Percentiles rank a stretch among this genome's conserved stretches.
Conservation (phyloP, 805 yeast species). For the Hanseniaspora osmophila region DNA sequence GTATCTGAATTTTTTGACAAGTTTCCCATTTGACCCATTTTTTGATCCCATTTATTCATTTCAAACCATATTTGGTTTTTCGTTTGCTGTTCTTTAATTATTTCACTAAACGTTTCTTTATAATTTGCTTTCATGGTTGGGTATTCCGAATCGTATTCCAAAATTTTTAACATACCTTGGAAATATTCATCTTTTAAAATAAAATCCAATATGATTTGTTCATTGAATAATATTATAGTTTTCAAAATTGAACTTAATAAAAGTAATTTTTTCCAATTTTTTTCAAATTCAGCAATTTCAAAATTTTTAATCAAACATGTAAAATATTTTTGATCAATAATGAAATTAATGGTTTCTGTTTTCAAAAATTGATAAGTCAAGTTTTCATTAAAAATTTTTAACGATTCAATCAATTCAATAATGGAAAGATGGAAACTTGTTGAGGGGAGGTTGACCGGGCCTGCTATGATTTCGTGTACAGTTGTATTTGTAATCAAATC, state of each 20-base stretch:
- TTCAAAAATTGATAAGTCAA: constrained; percentile 45
- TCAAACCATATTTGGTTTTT: constrained; percentile 13
- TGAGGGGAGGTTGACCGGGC: constrained; percentile 61
- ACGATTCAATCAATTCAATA: constrained; percentile 34
- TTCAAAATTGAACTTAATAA: constrained; percentile 61
- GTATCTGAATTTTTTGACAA: no score
- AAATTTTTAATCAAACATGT: constrained; percentile 38
- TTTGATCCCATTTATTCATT: constrained; percentile 12
- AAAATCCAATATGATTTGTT: constrained; percentile 42
- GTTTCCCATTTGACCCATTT: constrained; percentile 8
- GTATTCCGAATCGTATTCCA: constrained; percentile 83
- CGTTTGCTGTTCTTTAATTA: constrained; percentile 7
- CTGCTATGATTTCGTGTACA: constrained; percentile 61
- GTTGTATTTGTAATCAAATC: constrained; percentile 35
- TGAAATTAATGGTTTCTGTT: constrained; percentile 42
- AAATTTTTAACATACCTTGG: constrained; percentile 55
- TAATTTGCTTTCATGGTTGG: constrained; percentile 72
- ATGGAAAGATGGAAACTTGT: constrained; percentile 32
- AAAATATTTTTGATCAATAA: constrained; percentile 42
- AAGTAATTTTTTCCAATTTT: constrained; percentile 43
- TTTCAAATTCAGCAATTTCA: constrained; percentile 37
- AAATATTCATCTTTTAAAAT: constrained; percentile 39
- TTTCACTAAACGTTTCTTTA: constrained; percentile 32
- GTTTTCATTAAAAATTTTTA: constrained; percentile 45
- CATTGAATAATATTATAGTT: constrained; percentile 57